These are phyloP conservation scores for Pyrrhoderma lamaoense DNA, from an alignment of 1,284 basidiomycete genomes.

Conservation along the genomic window DNA sequence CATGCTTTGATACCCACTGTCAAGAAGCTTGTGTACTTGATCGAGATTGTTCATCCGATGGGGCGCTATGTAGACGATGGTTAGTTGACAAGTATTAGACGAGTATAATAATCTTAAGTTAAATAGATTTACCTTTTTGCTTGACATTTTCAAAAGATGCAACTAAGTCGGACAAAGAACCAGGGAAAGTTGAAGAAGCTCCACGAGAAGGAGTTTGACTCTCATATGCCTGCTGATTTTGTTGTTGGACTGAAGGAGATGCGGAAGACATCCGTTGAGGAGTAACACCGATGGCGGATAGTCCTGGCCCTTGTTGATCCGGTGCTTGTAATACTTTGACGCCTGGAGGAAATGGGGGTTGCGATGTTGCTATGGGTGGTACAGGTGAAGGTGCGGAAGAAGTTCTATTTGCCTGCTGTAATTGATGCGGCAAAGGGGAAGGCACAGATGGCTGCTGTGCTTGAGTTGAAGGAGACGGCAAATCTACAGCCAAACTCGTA, in stretches of 20 bases:
- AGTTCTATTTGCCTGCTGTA: slow-evolving; percentile 39
- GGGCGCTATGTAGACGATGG: slow-evolving; percentile 44
- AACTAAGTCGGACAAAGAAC: slow-evolving; percentile 87
- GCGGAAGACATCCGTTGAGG: slow-evolving; percentile 23
- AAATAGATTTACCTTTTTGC: slow-evolving; percentile 87
- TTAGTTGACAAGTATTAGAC: too few species aligned
- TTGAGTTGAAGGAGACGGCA: slow-evolving; percentile 13
- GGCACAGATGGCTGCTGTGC: slow-evolving; percentile 29
- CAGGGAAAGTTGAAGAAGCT: slow-evolving; percentile 55
- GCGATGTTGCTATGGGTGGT: slow-evolving; percentile 24
- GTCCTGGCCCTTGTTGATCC: slow-evolving; percentile 21
- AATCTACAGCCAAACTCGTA: too few species aligned
- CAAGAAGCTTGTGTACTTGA: slow-evolving; percentile 87
- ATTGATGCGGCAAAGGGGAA: slow-evolving; percentile 57
- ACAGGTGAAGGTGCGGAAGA: slow-evolving; percentile 25
- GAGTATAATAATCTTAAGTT: too few species aligned
- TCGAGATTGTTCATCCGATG: slow-evolving; percentile 81
- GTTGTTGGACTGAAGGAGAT: slow-evolving; percentile 12
- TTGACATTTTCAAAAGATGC: slow-evolving; percentile 94
- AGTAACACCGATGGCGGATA: slow-evolving; percentile 17
- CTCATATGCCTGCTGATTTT: slow-evolving; percentile 18
- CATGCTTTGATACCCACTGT: slow-evolving; percentile 81
- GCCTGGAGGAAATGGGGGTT: slow-evolving; percentile 58
- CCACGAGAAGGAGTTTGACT: slow-evolving; percentile 26
- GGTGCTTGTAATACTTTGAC: slow-evolving; percentile 38